Base-by-base conservation (phyloP, 176 grass and related monocot genomes). In the Luzula sylvatica region DNA sequence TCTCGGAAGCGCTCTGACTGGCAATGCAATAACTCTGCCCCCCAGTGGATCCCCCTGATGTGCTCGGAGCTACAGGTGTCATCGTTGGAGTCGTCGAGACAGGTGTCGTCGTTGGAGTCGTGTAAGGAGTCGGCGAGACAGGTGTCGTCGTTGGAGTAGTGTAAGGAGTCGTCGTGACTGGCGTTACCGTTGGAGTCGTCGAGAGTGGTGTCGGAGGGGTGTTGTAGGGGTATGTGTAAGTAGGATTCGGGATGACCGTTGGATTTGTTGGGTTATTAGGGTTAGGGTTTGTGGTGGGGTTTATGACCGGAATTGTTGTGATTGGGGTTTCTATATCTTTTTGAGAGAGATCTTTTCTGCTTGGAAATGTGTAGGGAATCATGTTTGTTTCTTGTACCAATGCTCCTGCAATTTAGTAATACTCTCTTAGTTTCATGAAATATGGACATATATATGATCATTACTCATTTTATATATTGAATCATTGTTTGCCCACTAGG, bases 21-120 rank as follows among this genome's bases (percentile, higher is more conserved):
- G 85, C 85, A 7, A 82, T 65, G 42, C 78, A 83, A 74, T 78
- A 83, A 23, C 74, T 75, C 38, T 77, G 70, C 44, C 81, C 46
- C 0, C 46, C 54, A 2, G 59, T 46, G 3, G 59, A 64, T 11
- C 67, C 42, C 0, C 20, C 59, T 2, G 38, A 2, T 19, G 38
- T 55, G 20, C 28, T 71, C 11, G 65, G 22, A 2, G 66, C 27
- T 2, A 28, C 23, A 8, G 72, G 65, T 12, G 68, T 58, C 42
- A 43, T 69, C 22, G 68, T 46, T 14, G 77, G n/a, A 15, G 73
- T 72, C 30, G 77, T 22, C 1, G 38, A 30, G 15, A 55, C 20
- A 20, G 76, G 53, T 29, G 65, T 55, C 17, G 71, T 12, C 11
- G 82, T 65, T 52, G 68, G 38, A 26, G 61, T 26, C 3, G 70